Percentiles rank a stretch among this genome's conserved stretches.
Evolutionary conservation across 1,284 basidiomycete species (phyloP).

Genomic region (Singerocomus inundabilis): DNA sequence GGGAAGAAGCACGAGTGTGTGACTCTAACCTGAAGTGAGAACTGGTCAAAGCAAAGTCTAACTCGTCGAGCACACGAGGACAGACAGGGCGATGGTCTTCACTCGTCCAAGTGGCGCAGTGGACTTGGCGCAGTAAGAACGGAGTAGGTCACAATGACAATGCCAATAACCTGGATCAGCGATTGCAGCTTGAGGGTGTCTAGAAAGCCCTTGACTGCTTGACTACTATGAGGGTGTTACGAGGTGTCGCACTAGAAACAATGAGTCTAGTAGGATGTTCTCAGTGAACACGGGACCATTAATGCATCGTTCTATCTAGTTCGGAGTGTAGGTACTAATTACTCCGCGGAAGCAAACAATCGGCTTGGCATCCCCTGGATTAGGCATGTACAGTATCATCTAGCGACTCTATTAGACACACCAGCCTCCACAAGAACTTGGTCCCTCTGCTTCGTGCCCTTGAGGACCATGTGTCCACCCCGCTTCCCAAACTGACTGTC

Average conservation of each 20-base stretch:
- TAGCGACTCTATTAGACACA: not conserved
- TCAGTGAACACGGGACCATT: no score
- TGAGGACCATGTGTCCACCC: slow-evolving; percentile 6
- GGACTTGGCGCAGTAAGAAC: not conserved
- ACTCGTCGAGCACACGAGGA: not conserved
- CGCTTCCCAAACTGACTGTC: slow-evolving; percentile 18
- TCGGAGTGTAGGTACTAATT: no score
- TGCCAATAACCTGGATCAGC: not conserved
- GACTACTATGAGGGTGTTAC: not conserved
- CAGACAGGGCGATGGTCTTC: not conserved
- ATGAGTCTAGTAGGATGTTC: no score
- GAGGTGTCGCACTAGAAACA: not conserved
- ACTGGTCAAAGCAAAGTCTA: not conserved
- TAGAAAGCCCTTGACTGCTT: not conserved
- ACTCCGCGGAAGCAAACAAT: slow-evolving; percentile 6
- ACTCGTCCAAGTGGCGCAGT: not conserved
- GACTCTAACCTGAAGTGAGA: not conserved
- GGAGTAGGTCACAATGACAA: not conserved
- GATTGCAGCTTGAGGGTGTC: not conserved
- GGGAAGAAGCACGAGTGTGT: not conserved
- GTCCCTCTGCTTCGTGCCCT: not conserved
- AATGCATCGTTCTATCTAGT: no score
- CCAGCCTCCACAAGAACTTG: not conserved
- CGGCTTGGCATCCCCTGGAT: no score
- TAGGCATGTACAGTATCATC: not conserved